phyloP scores from a whole-genome alignment of 805 yeast species.

The Clavispora phyllophila region DNA sequence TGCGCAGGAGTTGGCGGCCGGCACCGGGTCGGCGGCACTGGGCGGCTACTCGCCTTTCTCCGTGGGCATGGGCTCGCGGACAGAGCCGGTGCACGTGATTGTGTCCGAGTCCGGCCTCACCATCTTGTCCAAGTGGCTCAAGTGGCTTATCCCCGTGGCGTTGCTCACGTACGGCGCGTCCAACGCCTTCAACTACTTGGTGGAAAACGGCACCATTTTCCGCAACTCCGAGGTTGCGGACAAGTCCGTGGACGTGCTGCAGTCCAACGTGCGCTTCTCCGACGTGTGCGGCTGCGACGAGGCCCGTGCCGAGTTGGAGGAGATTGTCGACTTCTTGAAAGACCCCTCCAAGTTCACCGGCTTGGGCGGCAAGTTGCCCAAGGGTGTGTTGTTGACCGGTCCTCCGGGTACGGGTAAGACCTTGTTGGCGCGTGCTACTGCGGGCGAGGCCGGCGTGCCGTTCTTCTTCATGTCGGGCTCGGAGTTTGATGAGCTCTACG shows the following conservation, averaged over 20 bases:
- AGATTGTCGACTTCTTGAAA: conserved; percentile 93
- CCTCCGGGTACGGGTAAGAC: conserved; percentile 99
- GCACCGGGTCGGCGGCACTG: conserved; percentile 4
- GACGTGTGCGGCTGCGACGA: conserved; percentile 99
- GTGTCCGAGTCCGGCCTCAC: conserved; percentile 81
- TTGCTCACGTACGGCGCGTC: conserved; percentile 76
- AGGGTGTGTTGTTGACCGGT: conserved; percentile 94
- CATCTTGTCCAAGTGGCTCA: conserved; percentile 77
- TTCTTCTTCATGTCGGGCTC: conserved; percentile 98
- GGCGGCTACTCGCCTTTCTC: conserved; percentile 22
- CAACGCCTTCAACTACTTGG: conserved; percentile 68
- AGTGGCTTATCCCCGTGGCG: conserved; percentile 82
- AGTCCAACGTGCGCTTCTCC: conserved; percentile 78
- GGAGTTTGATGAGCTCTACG: conserved; percentile 95
- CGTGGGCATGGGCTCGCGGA: conserved; percentile 52
- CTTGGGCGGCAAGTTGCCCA: conserved; percentile 94
- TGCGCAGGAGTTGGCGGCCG: conserved; percentile 35
- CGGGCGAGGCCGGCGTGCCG: conserved; percentile 99
- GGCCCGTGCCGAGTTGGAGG: conserved; percentile 95
- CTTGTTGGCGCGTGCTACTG: conserved; percentile 92
- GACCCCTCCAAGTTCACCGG: conserved; percentile 97
- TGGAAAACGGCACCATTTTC: conserved; percentile 79
- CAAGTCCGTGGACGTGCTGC: conserved; percentile 76
- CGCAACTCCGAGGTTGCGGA: conserved; percentile 69
- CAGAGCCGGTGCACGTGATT: conserved; percentile 91